These are phyloP conservation scores for Cercospora zeae-maydis DNA, from an alignment of 2,329 filamentous ascomycete species.

Conservation along the genomic window DNA sequence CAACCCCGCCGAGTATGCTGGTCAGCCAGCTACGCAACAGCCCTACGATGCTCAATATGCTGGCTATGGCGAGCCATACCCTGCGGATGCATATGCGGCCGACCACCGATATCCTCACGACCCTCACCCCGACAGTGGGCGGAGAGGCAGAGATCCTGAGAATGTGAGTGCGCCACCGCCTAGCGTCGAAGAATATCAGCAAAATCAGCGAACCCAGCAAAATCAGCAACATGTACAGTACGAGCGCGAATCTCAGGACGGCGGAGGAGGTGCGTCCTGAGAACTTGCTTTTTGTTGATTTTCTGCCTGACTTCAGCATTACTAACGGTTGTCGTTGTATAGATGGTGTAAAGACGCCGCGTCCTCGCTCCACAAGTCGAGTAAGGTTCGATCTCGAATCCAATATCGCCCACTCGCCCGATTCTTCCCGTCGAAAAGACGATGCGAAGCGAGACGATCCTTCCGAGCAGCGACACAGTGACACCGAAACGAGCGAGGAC, in stretches of 20 bases:
- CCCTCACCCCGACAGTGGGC: conserved; percentile 21
- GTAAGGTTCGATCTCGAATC: conserved; percentile 34
- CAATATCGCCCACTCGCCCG: conserved; percentile 32
- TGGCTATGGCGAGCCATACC: conserved; percentile 32
- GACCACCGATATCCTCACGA: conserved; percentile 32
- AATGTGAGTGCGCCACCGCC: conserved; percentile 48
- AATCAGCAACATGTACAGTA: conserved; percentile 16
- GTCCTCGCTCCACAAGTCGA: conserved; percentile 30
- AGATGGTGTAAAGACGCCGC: conserved; percentile 34
- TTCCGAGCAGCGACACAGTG: conserved; percentile 19
- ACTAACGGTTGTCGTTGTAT: background rate
- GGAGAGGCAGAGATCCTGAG: conserved; percentile 35
- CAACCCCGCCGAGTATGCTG: conserved; percentile 47
- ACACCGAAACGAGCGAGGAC: conserved; percentile 22
- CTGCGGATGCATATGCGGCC: conserved; percentile 34
- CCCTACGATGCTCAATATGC: conserved; percentile 34
- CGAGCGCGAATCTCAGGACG: conserved; percentile 31
- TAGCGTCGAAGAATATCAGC: conserved; percentile 16
- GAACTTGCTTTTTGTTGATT: conserved; percentile 14
- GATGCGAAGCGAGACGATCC: conserved; percentile 26
- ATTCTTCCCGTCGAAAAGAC: conserved; percentile 23
- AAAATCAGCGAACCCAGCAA: conserved; percentile 11
- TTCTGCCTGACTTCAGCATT: background rate
- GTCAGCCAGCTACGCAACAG: conserved; percentile 25
- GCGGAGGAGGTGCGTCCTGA: conserved; percentile 28